Conservation (phyloP, 306 rosid species). For the Begonia masoniana region DNA sequence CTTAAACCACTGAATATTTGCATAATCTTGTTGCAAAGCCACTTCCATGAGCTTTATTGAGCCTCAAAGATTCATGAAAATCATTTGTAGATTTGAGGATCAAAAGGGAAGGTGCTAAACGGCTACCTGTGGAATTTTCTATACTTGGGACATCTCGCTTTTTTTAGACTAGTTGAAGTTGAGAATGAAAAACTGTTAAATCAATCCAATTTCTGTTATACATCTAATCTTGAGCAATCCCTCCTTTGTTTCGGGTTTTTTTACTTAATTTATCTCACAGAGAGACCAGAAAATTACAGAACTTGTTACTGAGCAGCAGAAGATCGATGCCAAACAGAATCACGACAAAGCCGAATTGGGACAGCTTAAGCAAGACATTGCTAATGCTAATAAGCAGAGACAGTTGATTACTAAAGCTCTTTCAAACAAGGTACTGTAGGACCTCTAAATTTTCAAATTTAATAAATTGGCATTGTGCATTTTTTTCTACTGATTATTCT, state of each 20-base stretch:
- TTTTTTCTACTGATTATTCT: conserved; percentile 14
- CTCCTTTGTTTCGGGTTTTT: conserved; percentile 10
- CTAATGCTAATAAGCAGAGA: conserved; percentile 75
- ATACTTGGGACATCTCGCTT: no score
- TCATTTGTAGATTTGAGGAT: no score
- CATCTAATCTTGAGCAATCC: background rate
- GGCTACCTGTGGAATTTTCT: no score
- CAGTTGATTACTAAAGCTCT: conserved; percentile 53
- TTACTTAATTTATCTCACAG: conserved; percentile 62
- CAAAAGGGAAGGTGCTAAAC: no score
- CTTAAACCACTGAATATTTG: no score
- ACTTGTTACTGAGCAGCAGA: conserved; percentile 91
- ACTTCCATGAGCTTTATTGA: no score
- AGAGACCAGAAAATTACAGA: conserved; percentile 71
- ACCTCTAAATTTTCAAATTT: background rate
- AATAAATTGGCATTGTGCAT: background rate
- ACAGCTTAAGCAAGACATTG: conserved; percentile 82
- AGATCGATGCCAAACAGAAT: conserved; percentile 59
- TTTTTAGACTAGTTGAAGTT: no score
- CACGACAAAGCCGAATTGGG: conserved; percentile 70
- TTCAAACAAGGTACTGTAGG: conserved; percentile 52
- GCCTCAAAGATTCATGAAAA: no score
- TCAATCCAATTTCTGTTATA: conserved; percentile 7
- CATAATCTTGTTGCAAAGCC: no score
- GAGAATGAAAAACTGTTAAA: no score